Evolutionary conservation across 176 grass and related monocot species (phyloP).

Genomic region (Avena insularis): DNA sequence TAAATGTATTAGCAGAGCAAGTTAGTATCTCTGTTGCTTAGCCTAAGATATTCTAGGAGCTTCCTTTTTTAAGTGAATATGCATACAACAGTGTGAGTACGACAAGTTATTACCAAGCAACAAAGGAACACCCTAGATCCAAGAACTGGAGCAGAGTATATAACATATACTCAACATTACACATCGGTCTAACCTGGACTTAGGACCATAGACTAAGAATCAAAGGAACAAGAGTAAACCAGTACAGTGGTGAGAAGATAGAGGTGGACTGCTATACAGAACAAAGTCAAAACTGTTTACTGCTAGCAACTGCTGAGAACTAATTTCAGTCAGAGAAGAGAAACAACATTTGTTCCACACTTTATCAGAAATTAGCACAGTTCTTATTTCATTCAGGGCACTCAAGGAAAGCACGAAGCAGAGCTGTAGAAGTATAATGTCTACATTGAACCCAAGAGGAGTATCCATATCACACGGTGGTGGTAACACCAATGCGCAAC

Average conservation of each 20-base stretch:
- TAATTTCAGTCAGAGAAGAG: background rate
- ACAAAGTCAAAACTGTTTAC: background rate
- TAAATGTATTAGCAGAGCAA: background rate
- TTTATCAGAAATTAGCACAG: background rate
- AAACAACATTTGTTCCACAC: background rate
- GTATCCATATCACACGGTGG: background rate
- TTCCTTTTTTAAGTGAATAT: background rate
- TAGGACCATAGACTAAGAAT: background rate
- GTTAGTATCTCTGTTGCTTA: background rate
- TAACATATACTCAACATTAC: background rate
- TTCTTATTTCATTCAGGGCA: background rate
- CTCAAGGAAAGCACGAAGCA: background rate
- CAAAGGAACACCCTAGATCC: background rate
- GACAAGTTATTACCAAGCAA: background rate
- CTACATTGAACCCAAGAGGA: background rate
- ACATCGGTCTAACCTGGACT: background rate
- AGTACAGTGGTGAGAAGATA: background rate
- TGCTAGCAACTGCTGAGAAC: background rate
- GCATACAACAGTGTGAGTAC: background rate
- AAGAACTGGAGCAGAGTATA: background rate
- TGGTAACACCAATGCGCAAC: background rate
- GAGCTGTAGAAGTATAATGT: background rate
- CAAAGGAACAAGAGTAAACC: background rate
- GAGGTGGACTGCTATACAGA: background rate
- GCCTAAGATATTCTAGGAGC: slow-evolving; percentile 2